Percentiles rank a stretch among this genome's conserved stretches.
Conservation (phyloP, 2,329 filamentous ascomycete species). For the Fusarium nygamai region DNA sequence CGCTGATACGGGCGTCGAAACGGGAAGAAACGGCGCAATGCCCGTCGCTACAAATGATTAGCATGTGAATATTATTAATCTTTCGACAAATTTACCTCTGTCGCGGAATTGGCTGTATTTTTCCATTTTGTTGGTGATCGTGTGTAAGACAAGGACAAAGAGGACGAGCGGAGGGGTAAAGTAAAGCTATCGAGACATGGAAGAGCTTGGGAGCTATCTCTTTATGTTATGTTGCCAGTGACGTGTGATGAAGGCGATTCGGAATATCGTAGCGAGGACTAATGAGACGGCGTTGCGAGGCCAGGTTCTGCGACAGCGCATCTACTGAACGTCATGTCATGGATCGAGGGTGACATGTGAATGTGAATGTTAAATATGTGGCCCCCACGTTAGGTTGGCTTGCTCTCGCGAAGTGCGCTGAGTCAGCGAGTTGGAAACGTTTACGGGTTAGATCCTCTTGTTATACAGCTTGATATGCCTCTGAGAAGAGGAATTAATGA, state of each 20-base stretch:
- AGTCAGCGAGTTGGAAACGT: conserved; percentile 12
- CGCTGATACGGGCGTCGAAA: conserved; percentile 71
- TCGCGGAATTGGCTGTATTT: conserved; percentile 95
- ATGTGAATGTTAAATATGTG: conserved; percentile 15
- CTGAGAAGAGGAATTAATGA: background rate
- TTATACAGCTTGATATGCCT: background rate
- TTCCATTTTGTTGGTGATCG: conserved; percentile 71
- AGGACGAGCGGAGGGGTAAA: conserved; percentile 10
- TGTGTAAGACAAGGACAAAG: conserved; percentile 20
- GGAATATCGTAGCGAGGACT: background rate
- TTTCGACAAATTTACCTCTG: conserved; percentile 67
- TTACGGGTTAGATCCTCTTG: background rate
- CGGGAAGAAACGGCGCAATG: conserved; percentile 93
- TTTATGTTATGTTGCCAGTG: background rate
- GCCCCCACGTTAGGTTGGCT: conserved; percentile 25
- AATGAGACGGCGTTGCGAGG: conserved; percentile 26
- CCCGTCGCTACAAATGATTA: conserved; percentile 75
- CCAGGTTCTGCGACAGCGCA: conserved; percentile 35
- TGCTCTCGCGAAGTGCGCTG: conserved; percentile 1
- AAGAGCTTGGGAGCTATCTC: background rate
- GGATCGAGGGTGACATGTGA: conserved; percentile 34
- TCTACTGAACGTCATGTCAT: conserved; percentile 27
- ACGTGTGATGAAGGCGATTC: conserved; percentile 2
- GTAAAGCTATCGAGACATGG: conserved; percentile 40
- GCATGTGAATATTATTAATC: conserved; percentile 13